These are phyloP conservation scores for Rhizopogon sp. DNA, from an alignment of 768 basidiomycete species.

Conservation along the genomic window DNA sequence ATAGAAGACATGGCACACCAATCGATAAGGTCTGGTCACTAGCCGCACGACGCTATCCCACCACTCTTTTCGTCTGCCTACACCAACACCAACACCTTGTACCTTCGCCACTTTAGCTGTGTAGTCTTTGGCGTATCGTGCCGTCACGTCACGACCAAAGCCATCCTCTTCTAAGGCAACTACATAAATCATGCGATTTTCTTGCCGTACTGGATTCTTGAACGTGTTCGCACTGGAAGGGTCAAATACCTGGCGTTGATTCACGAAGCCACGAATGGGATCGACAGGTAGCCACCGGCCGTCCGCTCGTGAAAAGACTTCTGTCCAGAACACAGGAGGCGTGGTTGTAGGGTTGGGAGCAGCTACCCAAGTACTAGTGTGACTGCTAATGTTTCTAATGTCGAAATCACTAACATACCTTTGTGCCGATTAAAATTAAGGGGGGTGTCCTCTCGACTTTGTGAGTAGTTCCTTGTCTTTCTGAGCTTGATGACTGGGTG, in stretches of 20 bases:
- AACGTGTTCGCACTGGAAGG: conserved; percentile 38
- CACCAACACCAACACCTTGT: conserved; percentile 61
- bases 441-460: conserved; percentile 33
- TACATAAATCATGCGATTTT: conserved; percentile 92
- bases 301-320: conserved; percentile 92
- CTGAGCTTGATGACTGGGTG: conserved; percentile 54
- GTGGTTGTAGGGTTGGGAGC: conserved; percentile 49
- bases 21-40: conserved; percentile 71
- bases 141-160: conserved; percentile 86
- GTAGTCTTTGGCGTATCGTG: conserved; percentile 81
- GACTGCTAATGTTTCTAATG: background rate
- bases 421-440: background rate
- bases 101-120: conserved; percentile 74
- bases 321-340: conserved; percentile 94
- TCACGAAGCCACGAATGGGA: conserved; percentile 74
- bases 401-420: conserved; percentile 2
- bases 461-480: conserved; percentile 46
- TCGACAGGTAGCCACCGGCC: conserved; percentile 91
- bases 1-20: conserved; percentile 48
- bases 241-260: conserved; percentile 78
- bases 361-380: conserved; percentile 17
- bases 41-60: conserved; percentile 68
- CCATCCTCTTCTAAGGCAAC: conserved; percentile 94
- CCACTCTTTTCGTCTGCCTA: conserved; percentile 69
- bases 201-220: conserved; percentile 27